phyloP scores from a whole-genome alignment of 768 basidiomycete species.

The Trametopsis cervina region DNA sequence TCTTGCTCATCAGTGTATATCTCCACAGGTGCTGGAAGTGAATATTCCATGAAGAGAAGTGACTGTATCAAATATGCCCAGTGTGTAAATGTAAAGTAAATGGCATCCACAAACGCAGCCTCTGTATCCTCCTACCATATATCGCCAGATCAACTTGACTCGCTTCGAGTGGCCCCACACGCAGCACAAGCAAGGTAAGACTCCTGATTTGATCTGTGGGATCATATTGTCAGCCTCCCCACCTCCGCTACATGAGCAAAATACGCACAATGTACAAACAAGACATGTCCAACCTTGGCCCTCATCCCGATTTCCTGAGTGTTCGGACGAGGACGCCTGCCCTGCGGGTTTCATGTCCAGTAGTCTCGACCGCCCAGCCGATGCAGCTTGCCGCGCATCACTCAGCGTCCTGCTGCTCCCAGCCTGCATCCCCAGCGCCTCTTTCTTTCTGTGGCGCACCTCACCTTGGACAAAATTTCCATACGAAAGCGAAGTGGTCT shows the following conservation, averaged over 20 bases:
- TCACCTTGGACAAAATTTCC: constrained; percentile 27
- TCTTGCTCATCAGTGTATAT: constrained; percentile 7
- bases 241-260: constrained; percentile 4
- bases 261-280: constrained; percentile 58
- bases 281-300: constrained; percentile 42
- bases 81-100: no score
- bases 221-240: not conserved
- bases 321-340: no score
- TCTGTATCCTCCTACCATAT: no score
- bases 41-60: no score
- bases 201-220: constrained; percentile 2
- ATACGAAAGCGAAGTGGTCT: constrained; percentile 10
- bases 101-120: no score
- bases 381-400: not conserved
- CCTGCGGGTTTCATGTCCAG: not conserved
- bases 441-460: constrained; percentile 37
- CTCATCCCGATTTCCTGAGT: no score
- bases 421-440: constrained; percentile 33
- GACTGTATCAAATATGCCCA: no score
- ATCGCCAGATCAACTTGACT: constrained; percentile 19
- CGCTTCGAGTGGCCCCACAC: constrained; percentile 49
- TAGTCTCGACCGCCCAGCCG: not conserved
- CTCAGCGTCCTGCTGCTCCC: constrained; percentile 7
- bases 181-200: constrained; percentile 42
- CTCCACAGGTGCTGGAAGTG: constrained; percentile 32